Conservation (phyloP, 2,329 filamentous ascomycete species). For the Coniella lustricola region DNA sequence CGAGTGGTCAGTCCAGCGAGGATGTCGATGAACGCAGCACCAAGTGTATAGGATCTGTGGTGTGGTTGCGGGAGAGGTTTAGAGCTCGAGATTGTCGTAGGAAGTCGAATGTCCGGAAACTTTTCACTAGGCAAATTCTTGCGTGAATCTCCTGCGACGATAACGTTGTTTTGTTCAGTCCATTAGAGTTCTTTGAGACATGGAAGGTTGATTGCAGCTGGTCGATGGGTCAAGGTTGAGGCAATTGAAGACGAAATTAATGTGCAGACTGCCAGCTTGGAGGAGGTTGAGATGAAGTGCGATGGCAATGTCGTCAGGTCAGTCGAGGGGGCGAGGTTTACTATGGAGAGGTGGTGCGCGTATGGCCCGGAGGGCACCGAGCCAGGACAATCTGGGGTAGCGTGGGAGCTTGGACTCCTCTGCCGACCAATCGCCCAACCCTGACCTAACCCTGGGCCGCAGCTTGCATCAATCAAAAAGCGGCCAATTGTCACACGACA, state of each 20-base stretch:
- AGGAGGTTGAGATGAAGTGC: background rate
- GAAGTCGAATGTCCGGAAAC: background rate
- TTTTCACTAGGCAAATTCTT: slow-evolving; percentile 3
- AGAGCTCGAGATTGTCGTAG: background rate
- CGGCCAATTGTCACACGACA: slow-evolving; percentile 10
- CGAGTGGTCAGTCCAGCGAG: too few species aligned
- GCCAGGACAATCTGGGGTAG: slow-evolving; percentile 17
- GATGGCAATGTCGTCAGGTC: slow-evolving; percentile 15
- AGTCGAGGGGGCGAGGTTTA: slow-evolving; percentile 10
- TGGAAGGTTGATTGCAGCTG: background rate
- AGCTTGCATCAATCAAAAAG: slow-evolving; percentile 7
- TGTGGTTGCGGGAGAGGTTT: background rate
- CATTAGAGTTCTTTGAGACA: slow-evolving; percentile 10
- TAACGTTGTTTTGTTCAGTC: slow-evolving; percentile 7
- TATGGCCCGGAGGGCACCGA: slow-evolving; percentile 8
- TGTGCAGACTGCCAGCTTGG: background rate
- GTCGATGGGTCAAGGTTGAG: slow-evolving; percentile 4
- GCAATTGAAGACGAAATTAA: background rate
- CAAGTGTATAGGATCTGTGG: too few species aligned
- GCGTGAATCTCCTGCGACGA: slow-evolving; percentile 2
- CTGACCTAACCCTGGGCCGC: background rate
- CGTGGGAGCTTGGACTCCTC: slow-evolving; percentile 4
- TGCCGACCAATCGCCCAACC: too few species aligned
- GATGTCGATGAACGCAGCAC: too few species aligned
- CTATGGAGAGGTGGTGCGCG: slow-evolving; percentile 9